Evolutionary conservation across 371 early-diverging fungal genomes (phyloP).

Genomic region (Mortierella sp.): DNA sequence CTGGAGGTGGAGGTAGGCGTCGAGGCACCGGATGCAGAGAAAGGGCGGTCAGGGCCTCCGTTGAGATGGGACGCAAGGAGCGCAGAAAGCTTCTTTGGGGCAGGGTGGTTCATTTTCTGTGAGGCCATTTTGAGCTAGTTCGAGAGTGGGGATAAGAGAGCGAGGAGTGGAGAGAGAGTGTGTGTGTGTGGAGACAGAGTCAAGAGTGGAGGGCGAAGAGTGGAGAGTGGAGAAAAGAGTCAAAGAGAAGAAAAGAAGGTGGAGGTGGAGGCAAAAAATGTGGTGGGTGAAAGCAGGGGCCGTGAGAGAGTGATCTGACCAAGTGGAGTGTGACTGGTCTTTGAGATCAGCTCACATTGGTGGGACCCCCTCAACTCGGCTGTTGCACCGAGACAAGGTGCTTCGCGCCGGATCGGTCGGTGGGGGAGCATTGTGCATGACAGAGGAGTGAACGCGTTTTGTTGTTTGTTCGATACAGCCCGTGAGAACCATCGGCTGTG

Average conservation of each 20-base stretch:
- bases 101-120: conserved; percentile 24
- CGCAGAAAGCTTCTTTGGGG: conserved; percentile 22
- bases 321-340: too few species aligned
- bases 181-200: conserved; percentile 2
- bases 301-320: too few species aligned
- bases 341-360: too few species aligned
- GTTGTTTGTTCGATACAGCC: too few species aligned
- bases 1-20: conserved; percentile 39
- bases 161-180: background rate
- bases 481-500: too few species aligned
- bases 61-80: conserved; percentile 17
- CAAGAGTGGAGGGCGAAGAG: background rate
- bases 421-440: too few species aligned
- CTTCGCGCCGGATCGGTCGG: too few species aligned
- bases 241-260: background rate
- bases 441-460: too few species aligned
- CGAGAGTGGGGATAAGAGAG: background rate
- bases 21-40: conserved; percentile 24
- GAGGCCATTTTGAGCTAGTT: conserved; percentile 5
- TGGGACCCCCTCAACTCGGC: too few species aligned
- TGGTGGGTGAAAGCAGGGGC: too few species aligned
- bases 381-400: too few species aligned
- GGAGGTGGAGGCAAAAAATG: background rate
- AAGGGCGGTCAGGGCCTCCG: conserved; percentile 1
- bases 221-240: background rate